phyloP scores from a whole-genome alignment of 2,329 filamentous ascomycete genomes.

The Plectosphaerella sp. region DNA sequence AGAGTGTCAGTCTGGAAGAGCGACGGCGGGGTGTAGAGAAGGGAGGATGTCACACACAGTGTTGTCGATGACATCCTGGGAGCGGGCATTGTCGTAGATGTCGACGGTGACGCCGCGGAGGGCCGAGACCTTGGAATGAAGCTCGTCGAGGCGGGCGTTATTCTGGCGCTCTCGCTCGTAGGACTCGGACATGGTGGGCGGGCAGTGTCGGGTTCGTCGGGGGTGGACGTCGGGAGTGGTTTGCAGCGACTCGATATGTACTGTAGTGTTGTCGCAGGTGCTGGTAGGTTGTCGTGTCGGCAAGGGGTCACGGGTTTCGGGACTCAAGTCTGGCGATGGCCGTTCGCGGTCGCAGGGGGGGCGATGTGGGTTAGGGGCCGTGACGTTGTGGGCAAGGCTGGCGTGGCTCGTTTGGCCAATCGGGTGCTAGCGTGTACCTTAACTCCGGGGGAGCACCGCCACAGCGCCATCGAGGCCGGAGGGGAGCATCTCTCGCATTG shows the following conservation, averaged over 20 bases:
- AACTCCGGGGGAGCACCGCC: not conserved
- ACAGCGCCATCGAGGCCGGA: not conserved
- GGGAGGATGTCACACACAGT: constrained; percentile 53
- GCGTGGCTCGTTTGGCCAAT: not conserved
- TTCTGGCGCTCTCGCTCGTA: constrained; percentile 87
- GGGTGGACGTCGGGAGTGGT: no score
- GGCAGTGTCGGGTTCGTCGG: no score
- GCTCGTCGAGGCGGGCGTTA: constrained; percentile 87
- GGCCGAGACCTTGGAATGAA: constrained; percentile 85
- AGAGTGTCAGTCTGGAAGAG: not conserved
- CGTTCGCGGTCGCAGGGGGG: not conserved
- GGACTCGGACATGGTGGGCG: constrained; percentile 61
- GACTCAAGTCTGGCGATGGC: no score
- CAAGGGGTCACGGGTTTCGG: no score
- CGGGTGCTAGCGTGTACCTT: not conserved
- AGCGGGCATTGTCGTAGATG: constrained; percentile 93
- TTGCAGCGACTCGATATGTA: no score
- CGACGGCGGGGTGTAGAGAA: not conserved
- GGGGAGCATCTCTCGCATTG: no score
- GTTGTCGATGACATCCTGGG: constrained; percentile 82
- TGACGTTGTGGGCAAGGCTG: not conserved
- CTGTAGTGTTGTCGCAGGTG: no score
- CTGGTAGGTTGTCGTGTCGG: no score
- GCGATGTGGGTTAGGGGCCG: not conserved
- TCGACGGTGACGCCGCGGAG: constrained; percentile 92